These are phyloP conservation scores for Exophiala phaeomuriformis DNA, from an alignment of 2,329 filamentous ascomycete species.

Conservation along the genomic window DNA sequence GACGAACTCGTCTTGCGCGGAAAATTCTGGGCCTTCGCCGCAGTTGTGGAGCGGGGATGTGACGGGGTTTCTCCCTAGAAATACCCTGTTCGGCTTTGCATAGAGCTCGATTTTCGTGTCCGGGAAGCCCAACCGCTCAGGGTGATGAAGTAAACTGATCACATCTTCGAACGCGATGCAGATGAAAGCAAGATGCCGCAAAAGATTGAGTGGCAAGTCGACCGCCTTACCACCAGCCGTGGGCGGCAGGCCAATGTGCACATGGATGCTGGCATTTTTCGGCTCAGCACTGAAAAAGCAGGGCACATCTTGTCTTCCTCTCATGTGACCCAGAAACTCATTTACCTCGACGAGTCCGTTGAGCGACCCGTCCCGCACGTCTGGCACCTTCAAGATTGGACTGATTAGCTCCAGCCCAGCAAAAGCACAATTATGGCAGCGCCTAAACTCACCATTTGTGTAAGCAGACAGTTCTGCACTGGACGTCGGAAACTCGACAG, in stretches of 20 bases:
- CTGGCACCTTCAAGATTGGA: conserved; percentile 7
- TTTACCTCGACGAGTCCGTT: conserved; percentile 1
- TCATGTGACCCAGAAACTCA: background rate
- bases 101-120: conserved; percentile 1
- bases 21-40: background rate
- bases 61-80: background rate
- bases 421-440: background rate
- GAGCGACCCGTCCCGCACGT: background rate
- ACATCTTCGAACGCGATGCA: conserved; percentile 11
- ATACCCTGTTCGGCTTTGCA: background rate
- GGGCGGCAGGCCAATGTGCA: conserved; percentile 11
- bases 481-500: background rate
- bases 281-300: conserved; percentile 1
- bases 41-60: background rate
- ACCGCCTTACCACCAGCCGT: background rate
- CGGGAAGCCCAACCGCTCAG: conserved; percentile 6
- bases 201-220: conserved; percentile 2
- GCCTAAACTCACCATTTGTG: background rate
- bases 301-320: background rate
- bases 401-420: conserved; percentile 7
- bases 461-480: background rate
- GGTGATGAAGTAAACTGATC: conserved; percentile 15
- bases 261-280: conserved; percentile 9
- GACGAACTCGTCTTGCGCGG: conserved; percentile 2
- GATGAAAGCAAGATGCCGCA: conserved; percentile 16